Evolutionary conservation across 2,329 filamentous ascomycete genomes (phyloP), one percentile per base, ranked within the genome.

Genomic region (Ustilaginoidea virens): DNA sequence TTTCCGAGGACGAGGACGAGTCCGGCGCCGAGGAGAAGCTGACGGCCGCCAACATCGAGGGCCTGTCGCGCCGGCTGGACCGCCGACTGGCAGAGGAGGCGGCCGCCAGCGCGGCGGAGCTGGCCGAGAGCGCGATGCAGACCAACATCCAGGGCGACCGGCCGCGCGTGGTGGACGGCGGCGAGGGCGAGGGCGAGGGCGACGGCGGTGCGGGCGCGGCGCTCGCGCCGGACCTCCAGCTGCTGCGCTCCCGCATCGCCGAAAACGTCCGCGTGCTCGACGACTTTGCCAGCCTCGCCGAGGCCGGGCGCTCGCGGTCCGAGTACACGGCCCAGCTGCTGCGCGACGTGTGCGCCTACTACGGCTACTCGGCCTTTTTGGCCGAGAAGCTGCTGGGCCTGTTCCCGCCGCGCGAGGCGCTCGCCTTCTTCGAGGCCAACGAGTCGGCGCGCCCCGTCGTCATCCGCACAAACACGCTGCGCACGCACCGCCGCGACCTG

Each of bases 401-500:
- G 5, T 96, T 98, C 58, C 74, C 85, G 2, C 82, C 90, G 1
- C 76, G 79, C 43, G 90, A 98, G 59, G 90, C 90, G 1, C 92
- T 96, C 43, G 86, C 86, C 31, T 98, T 98, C 58, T 96, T 98
- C 60, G 90, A 98, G 59, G 87, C 87, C 44, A 98, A 98, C 73
- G 90, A 98, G 59, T 85, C 81, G 17, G 74, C 85, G 10, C 74
- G 90, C 29, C 90, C 90, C 4, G 76, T 98, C 33, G 90, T 98
- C 39, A 92, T 98, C 49, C 77, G 90, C 47, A 96, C 90, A 37
- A 98, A 98, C 57, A 98, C 87, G 7, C 70, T 98, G 34, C 79
- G 83, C 42, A 77, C 72, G 21, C 69, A 75, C 48, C 64, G 73
- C 29, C 61, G 73, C 45, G 86, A 92, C 37, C 76, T 98, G 12